Evolutionary conservation across 345 rosid genomes (phyloP).

Genomic region (Murraya koenigii): DNA sequence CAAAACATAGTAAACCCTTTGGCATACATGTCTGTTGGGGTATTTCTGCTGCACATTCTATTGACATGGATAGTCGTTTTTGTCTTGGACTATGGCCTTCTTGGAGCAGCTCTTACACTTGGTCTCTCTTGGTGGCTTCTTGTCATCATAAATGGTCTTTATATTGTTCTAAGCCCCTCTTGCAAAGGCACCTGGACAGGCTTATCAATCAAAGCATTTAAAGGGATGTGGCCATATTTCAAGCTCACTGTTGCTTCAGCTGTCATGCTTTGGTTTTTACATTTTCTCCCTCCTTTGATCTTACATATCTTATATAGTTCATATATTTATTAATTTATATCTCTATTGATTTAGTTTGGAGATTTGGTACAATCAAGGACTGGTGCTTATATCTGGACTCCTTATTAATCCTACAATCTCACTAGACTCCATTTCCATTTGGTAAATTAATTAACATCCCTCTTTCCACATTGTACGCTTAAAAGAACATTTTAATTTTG

Average conservation of each 20-base stretch:
- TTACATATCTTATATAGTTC: neutral
- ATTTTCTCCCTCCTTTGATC: neutral
- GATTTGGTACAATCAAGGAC: slow-evolving; percentile 95
- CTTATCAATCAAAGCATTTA: slow-evolving; percentile 54
- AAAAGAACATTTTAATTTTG: neutral
- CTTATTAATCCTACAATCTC: slow-evolving; percentile 71
- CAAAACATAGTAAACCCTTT: slow-evolving; percentile 93
- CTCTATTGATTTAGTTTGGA: slow-evolving; percentile 63
- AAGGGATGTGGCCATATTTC: slow-evolving; percentile 91
- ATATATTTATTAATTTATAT: neutral
- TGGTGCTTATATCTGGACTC: slow-evolving; percentile 81
- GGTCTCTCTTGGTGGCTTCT: slow-evolving; percentile 89
- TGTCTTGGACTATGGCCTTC: slow-evolving; percentile 55
- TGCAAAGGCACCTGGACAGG: slow-evolving; percentile 89
- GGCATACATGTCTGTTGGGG: slow-evolving; percentile 76
- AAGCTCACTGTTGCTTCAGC: slow-evolving; percentile 89
- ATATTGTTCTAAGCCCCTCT: slow-evolving; percentile 60
- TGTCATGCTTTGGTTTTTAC: slow-evolving; percentile 74
- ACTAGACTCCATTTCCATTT: slow-evolving; percentile 82
- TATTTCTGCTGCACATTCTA: slow-evolving; percentile 63
- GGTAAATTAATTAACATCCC: slow-evolving; percentile 34
- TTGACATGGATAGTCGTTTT: slow-evolving; percentile 59
- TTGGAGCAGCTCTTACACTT: slow-evolving; percentile 68
- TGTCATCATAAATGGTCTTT: slow-evolving; percentile 42
- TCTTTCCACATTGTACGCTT: neutral